Base-by-base conservation (phyloP, 805 yeast genomes). In the Candida nanaspora region DNA sequence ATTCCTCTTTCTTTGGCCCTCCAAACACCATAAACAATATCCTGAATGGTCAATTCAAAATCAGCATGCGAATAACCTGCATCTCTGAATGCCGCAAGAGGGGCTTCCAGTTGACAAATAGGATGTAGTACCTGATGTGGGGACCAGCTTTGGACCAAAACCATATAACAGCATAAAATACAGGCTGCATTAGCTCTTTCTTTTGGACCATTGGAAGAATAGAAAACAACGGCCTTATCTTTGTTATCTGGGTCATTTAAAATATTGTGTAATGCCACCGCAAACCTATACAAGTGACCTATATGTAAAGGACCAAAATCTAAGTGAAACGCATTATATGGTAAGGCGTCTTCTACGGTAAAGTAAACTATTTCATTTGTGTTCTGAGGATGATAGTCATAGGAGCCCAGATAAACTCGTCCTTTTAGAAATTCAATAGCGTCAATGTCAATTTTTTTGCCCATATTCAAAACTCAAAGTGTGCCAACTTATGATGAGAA, bases 61-160 rank as follows among this genome's bases (percentile, higher is more conserved):
- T 93, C 98, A 2, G 98, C 96, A 43, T 81, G 81, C 2, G 96
- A 86, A 62, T 93, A 93, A 2, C 98, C 98, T 1, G 98, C 98
- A 61, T 93, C 98, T 59, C 98, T 72, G 64, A 89, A 93, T 1
- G 89, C 84, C 83, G 85, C 89, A 49, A 91, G 82, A 6, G 98
- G 97, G 2, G 95, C 96, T 38, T 84, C 88, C 6, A 81, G 77
- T 61, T 93, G 98, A 1, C 93, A 78, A 40, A 93, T 76, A 1
- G 98, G 98, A 45, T 95, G 97, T 47, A 93, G 65, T 0, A 89
- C 98, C 61, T 93, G 93, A 62, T 93, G 98, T 0, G 98, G 98
- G 1, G 97, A 87, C 98, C 98, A 93, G 13, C 87, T 82, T 59
- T 93, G 98, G 15, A 93, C 91, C 41, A 93, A 65, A 1, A 93